Evolutionary conservation across 2,329 filamentous ascomycete species (phyloP), one percentile per base, ranked within the genome.

Genomic region (Diaporthe sp.): DNA sequence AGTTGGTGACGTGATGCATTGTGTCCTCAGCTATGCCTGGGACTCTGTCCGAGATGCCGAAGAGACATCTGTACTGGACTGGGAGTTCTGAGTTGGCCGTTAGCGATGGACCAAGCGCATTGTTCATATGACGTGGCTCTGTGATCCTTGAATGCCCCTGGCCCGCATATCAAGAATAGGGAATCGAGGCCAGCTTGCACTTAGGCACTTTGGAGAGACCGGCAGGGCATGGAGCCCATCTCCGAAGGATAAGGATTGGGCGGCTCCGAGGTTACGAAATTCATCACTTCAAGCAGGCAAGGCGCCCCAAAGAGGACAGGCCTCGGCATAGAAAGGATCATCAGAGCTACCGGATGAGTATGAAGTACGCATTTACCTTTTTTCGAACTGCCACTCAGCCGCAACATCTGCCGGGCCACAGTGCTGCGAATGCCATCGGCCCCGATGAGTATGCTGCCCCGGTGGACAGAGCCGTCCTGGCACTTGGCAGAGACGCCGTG

Each of bases 351-450:
- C 22, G n/a, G 27, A 47, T 2, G 3, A 66, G 42, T n/a, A 37
- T 25, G 3, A n/a, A 25, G 37, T 10, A 25, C 19, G 10, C 15
- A 50, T 51, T 66, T 50, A 30, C 47, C 69, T 50, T 51, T 37
- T n/a, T 61, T 30, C 5, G 69, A 27, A 47, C 9, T 51, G n/a
- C 69, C 69, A 15, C 25, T 27, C 42, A 58, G 22, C 50, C 37
- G 70, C 39, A 25, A 56, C 78, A 84, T 81, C n/a, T 72, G 53
- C 51, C 53, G 42, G 6, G 69, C 50, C 15, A 76, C 66, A 35
- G 58, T 59, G n/a, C 75, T 77, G 25, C 71, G 72, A 12, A 76
- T 65, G 22, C 75, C 75, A 37, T 77, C 75, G n/a, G 76, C 74
- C 3, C 77, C 76, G 42, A 77, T 42, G 5, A 78, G 71, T 13